Conservation (phyloP, 176 grass and related monocot genomes). For the Carex littledalei region DNA sequence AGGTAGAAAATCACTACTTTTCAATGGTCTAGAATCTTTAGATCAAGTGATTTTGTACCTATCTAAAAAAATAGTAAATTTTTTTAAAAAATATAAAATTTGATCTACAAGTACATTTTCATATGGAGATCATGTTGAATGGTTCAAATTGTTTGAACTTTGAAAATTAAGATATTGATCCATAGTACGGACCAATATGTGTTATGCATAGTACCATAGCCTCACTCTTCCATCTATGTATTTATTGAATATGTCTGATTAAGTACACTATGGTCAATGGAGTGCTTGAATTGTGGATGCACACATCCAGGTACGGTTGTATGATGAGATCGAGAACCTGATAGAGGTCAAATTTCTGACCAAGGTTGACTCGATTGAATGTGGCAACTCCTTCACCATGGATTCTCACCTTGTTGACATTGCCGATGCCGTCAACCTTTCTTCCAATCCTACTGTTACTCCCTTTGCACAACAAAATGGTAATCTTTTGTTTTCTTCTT, state of each 20-base stretch:
- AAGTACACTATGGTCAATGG: neutral
- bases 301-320: constrained; percentile 25
- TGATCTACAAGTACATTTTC: too few relatives aligned
- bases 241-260: neutral
- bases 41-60: too few relatives aligned
- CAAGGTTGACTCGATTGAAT: constrained; percentile 34
- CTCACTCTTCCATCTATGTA: neutral
- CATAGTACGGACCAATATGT: too few relatives aligned
- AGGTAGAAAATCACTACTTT: too few relatives aligned
- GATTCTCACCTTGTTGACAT: constrained; percentile 69
- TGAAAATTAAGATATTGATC: too few relatives aligned
- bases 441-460: neutral
- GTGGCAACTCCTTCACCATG: constrained; percentile 42
- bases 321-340: constrained; percentile 50
- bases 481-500: neutral
- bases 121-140: too few relatives aligned
- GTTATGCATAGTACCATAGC: too few relatives aligned
- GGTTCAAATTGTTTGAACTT: too few relatives aligned
- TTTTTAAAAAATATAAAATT: neutral
- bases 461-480: neutral
- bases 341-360: constrained; percentile 52
- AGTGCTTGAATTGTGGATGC: neutral
- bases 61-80: too few relatives aligned
- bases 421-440: constrained; percentile 19
- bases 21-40: too few relatives aligned